Conservation (phyloP, 768 basidiomycete species). For the Kwoniella newhampshirensis region DNA sequence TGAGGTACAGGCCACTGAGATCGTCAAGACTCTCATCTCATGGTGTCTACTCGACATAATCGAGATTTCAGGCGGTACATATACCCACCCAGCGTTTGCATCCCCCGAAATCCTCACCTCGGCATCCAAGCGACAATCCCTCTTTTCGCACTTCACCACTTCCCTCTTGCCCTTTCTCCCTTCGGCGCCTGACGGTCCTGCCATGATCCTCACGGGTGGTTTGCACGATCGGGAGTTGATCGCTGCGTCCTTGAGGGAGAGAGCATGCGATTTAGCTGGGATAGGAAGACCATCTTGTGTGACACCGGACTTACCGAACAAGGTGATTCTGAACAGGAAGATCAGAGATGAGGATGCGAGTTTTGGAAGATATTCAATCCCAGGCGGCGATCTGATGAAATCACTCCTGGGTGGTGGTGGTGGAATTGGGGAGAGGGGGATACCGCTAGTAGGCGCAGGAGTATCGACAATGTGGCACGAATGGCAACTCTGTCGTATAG, state of each 20-base stretch:
- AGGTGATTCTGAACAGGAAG: conserved; percentile 32
- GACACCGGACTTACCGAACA: conserved; percentile 23
- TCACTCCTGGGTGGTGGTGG: conserved; percentile 24
- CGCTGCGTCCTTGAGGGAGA: conserved; percentile 21
- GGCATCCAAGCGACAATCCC: conserved; percentile 34
- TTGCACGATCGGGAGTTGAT: conserved; percentile 37
- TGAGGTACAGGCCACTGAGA: conserved; percentile 30
- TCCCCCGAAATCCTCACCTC: conserved; percentile 4
- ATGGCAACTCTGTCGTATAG: conserved; percentile 44
- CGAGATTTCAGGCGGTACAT: conserved; percentile 46
- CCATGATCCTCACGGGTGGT: conserved; percentile 42
- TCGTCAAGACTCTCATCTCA: conserved; percentile 37
- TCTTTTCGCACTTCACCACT: conserved; percentile 45
- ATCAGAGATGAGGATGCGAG: conserved; percentile 18
- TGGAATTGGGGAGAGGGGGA: conserved; percentile 13
- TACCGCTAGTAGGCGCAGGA: conserved; percentile 42
- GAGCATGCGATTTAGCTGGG: conserved; percentile 41
- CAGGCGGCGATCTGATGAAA: conserved; percentile 25
- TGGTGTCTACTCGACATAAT: conserved; percentile 43
- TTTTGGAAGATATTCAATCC: conserved; percentile 36
- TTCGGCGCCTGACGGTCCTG: conserved; percentile 39
- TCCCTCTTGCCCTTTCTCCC: conserved; percentile 32
- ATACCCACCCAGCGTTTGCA: conserved; percentile 31
- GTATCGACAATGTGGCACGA: conserved; percentile 48
- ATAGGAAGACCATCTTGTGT: conserved; percentile 44